These are phyloP conservation scores for Phytophthora ramorum DNA, from an alignment of 352 stramenopile genomes.

Conservation along the genomic window DNA sequence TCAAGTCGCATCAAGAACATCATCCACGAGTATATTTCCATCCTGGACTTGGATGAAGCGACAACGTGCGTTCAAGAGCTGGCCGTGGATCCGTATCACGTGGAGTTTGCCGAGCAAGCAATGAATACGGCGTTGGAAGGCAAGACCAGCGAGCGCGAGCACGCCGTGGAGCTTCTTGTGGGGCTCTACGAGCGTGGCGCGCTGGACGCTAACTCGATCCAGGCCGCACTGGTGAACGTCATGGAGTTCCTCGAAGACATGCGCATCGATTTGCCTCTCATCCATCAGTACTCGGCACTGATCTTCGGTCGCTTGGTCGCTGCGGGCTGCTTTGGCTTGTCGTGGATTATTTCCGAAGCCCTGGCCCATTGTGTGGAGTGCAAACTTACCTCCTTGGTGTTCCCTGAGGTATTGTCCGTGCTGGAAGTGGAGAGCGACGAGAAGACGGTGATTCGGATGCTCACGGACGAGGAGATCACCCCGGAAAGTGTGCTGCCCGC, in stretches of 20 bases:
- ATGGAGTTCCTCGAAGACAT: slow-evolving; percentile 89
- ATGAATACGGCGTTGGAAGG: slow-evolving; percentile 79
- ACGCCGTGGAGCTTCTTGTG: slow-evolving; percentile 80
- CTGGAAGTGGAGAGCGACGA: slow-evolving; percentile 75
- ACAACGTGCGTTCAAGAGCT: slow-evolving; percentile 76
- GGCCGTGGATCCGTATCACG: slow-evolving; percentile 49
- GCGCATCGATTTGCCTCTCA: slow-evolving; percentile 85
- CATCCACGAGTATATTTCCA: slow-evolving; percentile 86
- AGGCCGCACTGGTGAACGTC: slow-evolving; percentile 67
- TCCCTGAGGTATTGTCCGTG: slow-evolving; percentile 78
- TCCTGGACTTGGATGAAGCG: slow-evolving; percentile 82
- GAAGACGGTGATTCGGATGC: slow-evolving; percentile 72
- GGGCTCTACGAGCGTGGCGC: slow-evolving; percentile 73
- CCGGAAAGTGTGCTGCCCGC: slow-evolving; percentile 56
- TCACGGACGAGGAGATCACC: slow-evolving; percentile 82
- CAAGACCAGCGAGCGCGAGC: slow-evolving; percentile 71
- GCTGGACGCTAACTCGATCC: slow-evolving; percentile 77
- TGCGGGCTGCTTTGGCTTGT: slow-evolving; percentile 83
- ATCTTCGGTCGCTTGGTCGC: slow-evolving; percentile 80
- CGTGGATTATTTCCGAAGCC: slow-evolving; percentile 76
- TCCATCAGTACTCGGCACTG: slow-evolving; percentile 80
- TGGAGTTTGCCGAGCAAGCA: slow-evolving; percentile 75
- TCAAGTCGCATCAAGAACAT: slow-evolving; percentile 87
- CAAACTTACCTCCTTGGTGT: slow-evolving; percentile 70
- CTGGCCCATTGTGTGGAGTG: slow-evolving; percentile 64